Base-by-base conservation (phyloP, 495 filamentous ascomycete species). In the Collariella sp. region DNA sequence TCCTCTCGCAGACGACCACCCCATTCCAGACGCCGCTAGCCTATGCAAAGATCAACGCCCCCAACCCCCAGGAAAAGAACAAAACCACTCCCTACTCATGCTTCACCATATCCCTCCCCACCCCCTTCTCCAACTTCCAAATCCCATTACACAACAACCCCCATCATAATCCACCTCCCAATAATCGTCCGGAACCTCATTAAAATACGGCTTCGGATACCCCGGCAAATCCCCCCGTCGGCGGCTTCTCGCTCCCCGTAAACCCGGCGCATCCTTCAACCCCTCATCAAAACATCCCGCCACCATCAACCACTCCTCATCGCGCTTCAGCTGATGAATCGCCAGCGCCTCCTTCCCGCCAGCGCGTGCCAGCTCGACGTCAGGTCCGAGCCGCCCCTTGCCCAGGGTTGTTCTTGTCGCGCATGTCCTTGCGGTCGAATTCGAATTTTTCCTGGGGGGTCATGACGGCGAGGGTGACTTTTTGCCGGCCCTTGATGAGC, bases 141-240 rank as follows among this genome's bases (percentile, higher is more conserved):
- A 50, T 18, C 22, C 48, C 48, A 31, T 50, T 50, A 22, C 48
- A 50, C 10, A 50, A 36, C 20, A 40, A 41, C 3, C 31, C 22
- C 48, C 48, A 18, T 50, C 48, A 16, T 29, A n/a, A 20, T 50
- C 48, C n/a, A 40, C 16, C 48, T 50, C 48, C 48, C 48, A 50
- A 50, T 29, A 50, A 36, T 50, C 36, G 16, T 50, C 38, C 3
- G 48, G 48, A 9, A 50, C 41, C 12, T 18, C 13, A 3, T 19
- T 40, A 11, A n/a, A 50, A 22, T 40, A 40, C 13, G 48, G 48
- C 20, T 36, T 22, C 22, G 35, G 35, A 26, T 50, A 50, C 6
- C 35, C 35, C 11, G 48, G 48, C 48, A 26, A 26, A 3, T 50
- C 48, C 13, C 34, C 34, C 31, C 20, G 24, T 22, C 12, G 35